Evolutionary conservation across 1,284 basidiomycete genomes (phyloP), one percentile per base, ranked within the genome.

Genomic region (Leucoagaricus sp.): DNA sequence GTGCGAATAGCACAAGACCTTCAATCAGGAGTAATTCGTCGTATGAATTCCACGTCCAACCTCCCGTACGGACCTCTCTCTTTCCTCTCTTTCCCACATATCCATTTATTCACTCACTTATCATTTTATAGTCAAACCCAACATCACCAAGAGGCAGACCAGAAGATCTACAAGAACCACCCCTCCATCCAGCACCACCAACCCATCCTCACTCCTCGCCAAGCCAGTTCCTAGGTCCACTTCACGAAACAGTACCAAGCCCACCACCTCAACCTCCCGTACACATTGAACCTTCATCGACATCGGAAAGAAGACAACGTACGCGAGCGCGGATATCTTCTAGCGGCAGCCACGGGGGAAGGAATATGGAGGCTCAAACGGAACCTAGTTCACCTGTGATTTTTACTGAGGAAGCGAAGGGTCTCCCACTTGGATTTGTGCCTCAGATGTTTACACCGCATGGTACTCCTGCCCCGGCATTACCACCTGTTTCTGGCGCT

Each of bases 61-160:
- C 55, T 15, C 55, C 55, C 3, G 55, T 56, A 25, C 41, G 55
- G n/a, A n/a, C n/a, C n/a, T n/a, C n/a, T n/a, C n/a, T n/a, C n/a
- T 50, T 33, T 23, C 10, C 33, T 26, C 23, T 50, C 26, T 10
- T 34, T 8, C 42, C 17, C 17, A 4, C 17, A 29, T 17, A 38
- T 53, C 10, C 41, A 26, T 10, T n/a, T n/a, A n/a, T 19, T 29
- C 21, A 17, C 12, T 25, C 10, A 40, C 9, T 48, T 12, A 23
- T 40, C 12, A 40, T 31, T 41, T 13, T 8, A 33, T 21, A 50
- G 55, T 56, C 48, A 10, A 21, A 34, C 5, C 55, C 55, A 2
- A 44, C 48, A 1, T 50, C 55, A 12, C 55, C 48, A 25, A 33
- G 21, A n/a, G n/a, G n/a, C n/a, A n/a, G n/a, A n/a, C n/a, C n/a